phyloP scores from a whole-genome alignment of 345 rosid genomes.

The Corchorus olitorius region DNA sequence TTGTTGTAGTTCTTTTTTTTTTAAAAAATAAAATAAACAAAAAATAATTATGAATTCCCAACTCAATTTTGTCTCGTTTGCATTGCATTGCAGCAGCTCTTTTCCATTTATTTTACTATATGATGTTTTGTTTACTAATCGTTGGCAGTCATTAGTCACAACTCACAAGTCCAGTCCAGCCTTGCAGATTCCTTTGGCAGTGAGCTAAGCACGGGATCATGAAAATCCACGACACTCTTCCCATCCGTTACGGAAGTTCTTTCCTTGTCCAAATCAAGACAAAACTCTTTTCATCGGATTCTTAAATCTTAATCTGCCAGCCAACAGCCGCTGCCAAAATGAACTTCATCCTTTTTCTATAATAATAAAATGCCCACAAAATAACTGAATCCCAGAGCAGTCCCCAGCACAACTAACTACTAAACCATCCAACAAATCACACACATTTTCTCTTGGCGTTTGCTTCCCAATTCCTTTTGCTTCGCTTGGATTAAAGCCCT shows the following conservation, averaged over 20 bases:
- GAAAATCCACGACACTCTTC: background rate
- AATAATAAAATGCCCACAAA: too few species aligned
- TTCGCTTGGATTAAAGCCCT: too few species aligned
- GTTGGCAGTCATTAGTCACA: background rate
- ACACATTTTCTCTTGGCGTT: background rate
- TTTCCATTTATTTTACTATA: background rate
- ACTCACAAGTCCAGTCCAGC: background rate
- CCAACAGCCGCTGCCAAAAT: too few species aligned
- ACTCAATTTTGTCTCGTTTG: too few species aligned
- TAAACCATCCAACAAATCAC: background rate
- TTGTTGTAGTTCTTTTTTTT: too few species aligned
- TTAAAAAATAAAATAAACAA: too few species aligned
- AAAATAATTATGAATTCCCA: too few species aligned
- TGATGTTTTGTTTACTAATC: background rate
- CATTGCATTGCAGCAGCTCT: too few species aligned
- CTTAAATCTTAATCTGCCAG: background rate
- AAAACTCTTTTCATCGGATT: background rate
- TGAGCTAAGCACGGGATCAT: background rate
- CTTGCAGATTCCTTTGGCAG: background rate
- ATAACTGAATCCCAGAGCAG: too few species aligned
- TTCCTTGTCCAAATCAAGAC: background rate
- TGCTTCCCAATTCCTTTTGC: background rate
- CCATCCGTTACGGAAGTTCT: background rate
- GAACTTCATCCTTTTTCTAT: too few species aligned
- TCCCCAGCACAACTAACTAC: background rate